Evolutionary conservation across 129 eudicot genomes (phyloP).

Genomic region (Logfia minima): DNA sequence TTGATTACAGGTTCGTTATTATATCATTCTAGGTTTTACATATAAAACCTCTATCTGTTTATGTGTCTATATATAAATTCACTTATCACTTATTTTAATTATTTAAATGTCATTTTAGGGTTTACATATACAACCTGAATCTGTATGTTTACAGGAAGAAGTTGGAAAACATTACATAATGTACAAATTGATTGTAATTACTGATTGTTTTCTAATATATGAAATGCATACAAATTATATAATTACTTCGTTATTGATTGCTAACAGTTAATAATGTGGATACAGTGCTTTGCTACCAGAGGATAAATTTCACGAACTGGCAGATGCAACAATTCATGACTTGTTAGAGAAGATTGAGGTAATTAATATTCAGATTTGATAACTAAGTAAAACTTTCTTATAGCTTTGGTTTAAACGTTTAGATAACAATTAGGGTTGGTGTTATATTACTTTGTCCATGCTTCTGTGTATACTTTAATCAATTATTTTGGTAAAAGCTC

Average conservation of each 20-base stretch:
- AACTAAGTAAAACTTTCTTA: background rate
- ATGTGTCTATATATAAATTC: too few relatives aligned
- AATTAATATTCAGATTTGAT: slow-evolving; percentile 19
- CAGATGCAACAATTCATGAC: slow-evolving; percentile 84
- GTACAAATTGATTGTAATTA: background rate
- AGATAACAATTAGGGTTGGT: background rate
- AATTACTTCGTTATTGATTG: background rate
- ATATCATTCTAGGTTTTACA: background rate
- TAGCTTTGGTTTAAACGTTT: background rate
- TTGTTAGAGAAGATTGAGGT: slow-evolving; percentile 95
- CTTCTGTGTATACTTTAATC: background rate
- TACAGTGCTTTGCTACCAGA: slow-evolving; percentile 71
- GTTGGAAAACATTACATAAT: background rate
- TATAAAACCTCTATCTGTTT: background rate
- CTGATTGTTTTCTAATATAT: background rate
- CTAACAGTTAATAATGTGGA: slow-evolving; percentile 33
- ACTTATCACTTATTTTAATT: too few relatives aligned
- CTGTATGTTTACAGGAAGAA: background rate
- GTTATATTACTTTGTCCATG: background rate
- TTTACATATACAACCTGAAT: background rate
- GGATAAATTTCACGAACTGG: slow-evolving; percentile 86
- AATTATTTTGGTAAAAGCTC: background rate
- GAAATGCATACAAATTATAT: background rate
- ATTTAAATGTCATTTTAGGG: background rate
- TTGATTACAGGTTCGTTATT: slow-evolving; percentile 60